A percentile compares a stretch with the other conserved stretches of the same genome.
Evolutionary conservation across 2,329 filamentous ascomycete genomes (phyloP).

Genomic region (Microdochium bolleyi): DNA sequence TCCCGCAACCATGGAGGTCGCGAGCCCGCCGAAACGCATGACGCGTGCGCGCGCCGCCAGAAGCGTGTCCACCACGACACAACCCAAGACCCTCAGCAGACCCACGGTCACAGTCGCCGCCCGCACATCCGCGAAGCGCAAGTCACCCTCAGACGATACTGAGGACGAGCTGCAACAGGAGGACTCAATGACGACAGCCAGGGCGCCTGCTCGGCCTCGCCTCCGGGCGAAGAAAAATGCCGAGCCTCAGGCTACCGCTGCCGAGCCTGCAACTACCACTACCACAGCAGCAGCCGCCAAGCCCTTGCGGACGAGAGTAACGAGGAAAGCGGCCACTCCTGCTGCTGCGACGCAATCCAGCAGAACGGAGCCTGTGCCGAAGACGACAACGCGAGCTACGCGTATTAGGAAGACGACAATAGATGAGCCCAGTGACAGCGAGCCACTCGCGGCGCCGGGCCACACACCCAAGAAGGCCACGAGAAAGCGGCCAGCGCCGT

Average conservation of each 20-base stretch:
- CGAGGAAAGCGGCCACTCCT: constrained; percentile 24
- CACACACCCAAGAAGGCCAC: constrained; percentile 26
- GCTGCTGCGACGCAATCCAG: constrained; percentile 6
- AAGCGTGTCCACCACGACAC: constrained; percentile 15
- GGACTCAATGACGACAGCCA: constrained; percentile 14
- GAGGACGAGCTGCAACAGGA: constrained; percentile 34
- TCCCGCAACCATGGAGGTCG: constrained; percentile 36
- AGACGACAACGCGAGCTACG: constrained; percentile 12
- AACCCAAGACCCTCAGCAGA: constrained; percentile 22
- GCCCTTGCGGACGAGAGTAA: constrained; percentile 34
- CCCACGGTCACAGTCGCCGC: constrained; percentile 9
- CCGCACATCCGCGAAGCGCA: constrained; percentile 35
- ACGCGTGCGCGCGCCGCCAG: constrained; percentile 41
- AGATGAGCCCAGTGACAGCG: constrained; percentile 12
- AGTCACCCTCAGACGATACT: constrained; percentile 44
- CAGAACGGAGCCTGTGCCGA: constrained; percentile 15
- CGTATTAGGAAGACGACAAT: constrained; percentile 20
- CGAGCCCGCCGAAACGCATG: constrained; percentile 51
- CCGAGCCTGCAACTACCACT: constrained; percentile 13
- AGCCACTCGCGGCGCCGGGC: constrained; percentile 15
- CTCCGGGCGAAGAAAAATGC: constrained; percentile 36
- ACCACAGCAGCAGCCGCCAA: constrained; percentile 16
- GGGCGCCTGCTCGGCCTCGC: constrained; percentile 28
- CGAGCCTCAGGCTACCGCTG: constrained; percentile 13
- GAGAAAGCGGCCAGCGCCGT: constrained; percentile 22